phyloP scores from a whole-genome alignment of 352 stramenopile species.

The Phytophthora kernoviae region DNA sequence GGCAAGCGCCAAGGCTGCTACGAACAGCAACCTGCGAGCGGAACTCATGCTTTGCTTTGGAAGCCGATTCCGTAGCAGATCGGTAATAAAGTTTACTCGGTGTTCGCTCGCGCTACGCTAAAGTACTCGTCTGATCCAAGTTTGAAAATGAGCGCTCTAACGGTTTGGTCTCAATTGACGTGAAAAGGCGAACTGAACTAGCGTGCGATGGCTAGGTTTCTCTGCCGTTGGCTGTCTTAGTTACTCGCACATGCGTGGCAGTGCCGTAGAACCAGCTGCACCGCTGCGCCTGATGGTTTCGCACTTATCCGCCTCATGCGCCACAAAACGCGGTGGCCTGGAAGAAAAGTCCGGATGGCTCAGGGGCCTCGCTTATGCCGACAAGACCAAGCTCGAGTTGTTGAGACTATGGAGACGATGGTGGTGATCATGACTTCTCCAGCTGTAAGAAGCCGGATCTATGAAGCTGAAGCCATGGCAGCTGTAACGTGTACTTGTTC shows the following conservation, averaged over 20 bases:
- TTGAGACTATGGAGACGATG: not conserved
- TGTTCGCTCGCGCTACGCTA: constrained; percentile 3
- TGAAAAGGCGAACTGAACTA: constrained; percentile 12
- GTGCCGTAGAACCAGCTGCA: constrained; percentile 33
- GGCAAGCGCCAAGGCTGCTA: constrained; percentile 18
- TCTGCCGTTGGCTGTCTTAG: constrained; percentile 20
- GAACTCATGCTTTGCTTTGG: constrained; percentile 19
- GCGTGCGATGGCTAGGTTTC: constrained; percentile 9
- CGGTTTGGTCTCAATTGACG: constrained; percentile 9
- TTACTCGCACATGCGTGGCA: constrained; percentile 10
- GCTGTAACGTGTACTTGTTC: constrained; percentile 14
- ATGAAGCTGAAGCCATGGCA: constrained; percentile 14
- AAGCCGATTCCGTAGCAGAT: constrained; percentile 11
- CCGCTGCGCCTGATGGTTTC: constrained; percentile 21
- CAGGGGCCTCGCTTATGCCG: constrained; percentile 6
- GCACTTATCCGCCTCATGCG: constrained; percentile 16
- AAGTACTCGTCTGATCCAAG: constrained; percentile 35
- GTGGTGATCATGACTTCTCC: no score
- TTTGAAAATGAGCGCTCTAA: constrained; percentile 29
- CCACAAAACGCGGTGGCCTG: constrained; percentile 20
- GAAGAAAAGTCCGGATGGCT: constrained; percentile 25
- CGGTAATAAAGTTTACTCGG: constrained; percentile 5
- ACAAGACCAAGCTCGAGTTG: constrained; percentile 1
- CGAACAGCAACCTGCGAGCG: constrained; percentile 24
- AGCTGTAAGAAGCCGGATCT: constrained; percentile 6